phyloP scores from a whole-genome alignment of 2,329 filamentous ascomycete genomes.

The Ambrosiella beaveri region DNA sequence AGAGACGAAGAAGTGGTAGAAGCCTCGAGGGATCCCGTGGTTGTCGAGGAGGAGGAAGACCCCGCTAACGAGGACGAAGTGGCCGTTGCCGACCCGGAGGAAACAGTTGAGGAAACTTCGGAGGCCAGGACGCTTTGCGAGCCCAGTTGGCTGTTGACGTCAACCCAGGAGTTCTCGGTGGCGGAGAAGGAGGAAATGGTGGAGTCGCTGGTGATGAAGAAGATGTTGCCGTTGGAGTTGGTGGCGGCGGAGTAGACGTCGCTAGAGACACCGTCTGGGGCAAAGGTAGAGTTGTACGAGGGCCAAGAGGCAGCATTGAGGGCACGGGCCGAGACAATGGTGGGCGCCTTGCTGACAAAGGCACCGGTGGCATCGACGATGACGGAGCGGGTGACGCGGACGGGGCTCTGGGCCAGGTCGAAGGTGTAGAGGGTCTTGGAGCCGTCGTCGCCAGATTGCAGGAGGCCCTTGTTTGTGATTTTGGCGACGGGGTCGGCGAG shows the following conservation, averaged over 20 bases:
- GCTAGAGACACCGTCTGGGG: constrained; percentile 42
- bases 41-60: constrained; percentile 17
- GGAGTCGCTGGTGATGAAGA: constrained; percentile 59
- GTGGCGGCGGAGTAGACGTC: constrained; percentile 57
- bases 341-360: constrained; percentile 29
- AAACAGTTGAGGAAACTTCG: constrained; percentile 17
- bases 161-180: constrained; percentile 58
- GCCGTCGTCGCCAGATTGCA: constrained; percentile 56
- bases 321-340: constrained; percentile 24
- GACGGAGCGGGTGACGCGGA: constrained; percentile 52
- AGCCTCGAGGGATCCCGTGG: constrained; percentile 14
- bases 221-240: constrained; percentile 46
- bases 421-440: constrained; percentile 69
- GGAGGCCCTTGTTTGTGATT: constrained; percentile 40
- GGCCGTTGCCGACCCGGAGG: constrained; percentile 18
- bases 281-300: constrained; percentile 57
- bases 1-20: constrained; percentile 14
- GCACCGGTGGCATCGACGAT: constrained; percentile 44
- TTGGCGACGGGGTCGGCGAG: constrained; percentile 44
- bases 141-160: constrained; percentile 47
- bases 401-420: constrained; percentile 57
- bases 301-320: constrained; percentile 53
- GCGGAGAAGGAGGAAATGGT: constrained; percentile 63
- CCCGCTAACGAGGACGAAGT: constrained; percentile 17
- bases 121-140: constrained; percentile 24